Evolutionary conservation across 1,284 basidiomycete genomes (phyloP).

Genomic region (Coniferiporia weirii): DNA sequence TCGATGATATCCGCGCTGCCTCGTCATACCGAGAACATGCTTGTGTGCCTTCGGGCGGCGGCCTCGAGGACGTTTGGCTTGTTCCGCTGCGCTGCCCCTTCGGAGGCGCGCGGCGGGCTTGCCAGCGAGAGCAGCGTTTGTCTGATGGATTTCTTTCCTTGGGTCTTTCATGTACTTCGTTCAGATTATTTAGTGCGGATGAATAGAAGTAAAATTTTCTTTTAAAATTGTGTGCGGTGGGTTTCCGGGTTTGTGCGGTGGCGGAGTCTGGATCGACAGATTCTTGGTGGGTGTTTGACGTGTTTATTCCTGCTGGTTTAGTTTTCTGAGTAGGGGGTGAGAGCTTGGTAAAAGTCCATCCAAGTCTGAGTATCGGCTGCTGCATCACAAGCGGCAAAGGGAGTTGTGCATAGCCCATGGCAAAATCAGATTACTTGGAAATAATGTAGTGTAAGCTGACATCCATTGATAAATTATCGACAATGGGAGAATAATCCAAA

Average conservation of each 20-base stretch:
- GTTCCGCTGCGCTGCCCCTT: constrained; percentile 30
- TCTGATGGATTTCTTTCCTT: constrained; percentile 62
- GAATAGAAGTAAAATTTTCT: not conserved
- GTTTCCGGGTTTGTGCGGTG: not conserved
- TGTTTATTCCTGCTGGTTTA: too few relatives aligned
- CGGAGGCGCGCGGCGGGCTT: constrained; percentile 32
- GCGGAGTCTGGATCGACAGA: too few relatives aligned
- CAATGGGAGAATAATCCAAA: too few relatives aligned
- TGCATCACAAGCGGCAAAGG: too few relatives aligned
- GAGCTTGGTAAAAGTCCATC: too few relatives aligned
- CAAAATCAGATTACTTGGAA: too few relatives aligned
- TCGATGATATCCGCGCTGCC: constrained; percentile 68
- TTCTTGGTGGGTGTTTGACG: too few relatives aligned
- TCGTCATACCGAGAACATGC: constrained; percentile 69
- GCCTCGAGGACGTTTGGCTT: constrained; percentile 69
- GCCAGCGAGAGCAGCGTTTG: constrained; percentile 66
- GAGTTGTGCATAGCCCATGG: too few relatives aligned
- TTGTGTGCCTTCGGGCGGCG: constrained; percentile 13
- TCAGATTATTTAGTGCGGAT: not conserved
- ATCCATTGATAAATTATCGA: too few relatives aligned
- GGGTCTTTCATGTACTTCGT: constrained; percentile 19
- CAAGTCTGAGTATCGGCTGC: too few relatives aligned
- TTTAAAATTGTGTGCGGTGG: not conserved
- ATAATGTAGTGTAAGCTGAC: too few relatives aligned
- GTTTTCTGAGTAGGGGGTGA: too few relatives aligned